phyloP scores from a whole-genome alignment of 768 basidiomycete species.

The Agrocybe pediades region DNA sequence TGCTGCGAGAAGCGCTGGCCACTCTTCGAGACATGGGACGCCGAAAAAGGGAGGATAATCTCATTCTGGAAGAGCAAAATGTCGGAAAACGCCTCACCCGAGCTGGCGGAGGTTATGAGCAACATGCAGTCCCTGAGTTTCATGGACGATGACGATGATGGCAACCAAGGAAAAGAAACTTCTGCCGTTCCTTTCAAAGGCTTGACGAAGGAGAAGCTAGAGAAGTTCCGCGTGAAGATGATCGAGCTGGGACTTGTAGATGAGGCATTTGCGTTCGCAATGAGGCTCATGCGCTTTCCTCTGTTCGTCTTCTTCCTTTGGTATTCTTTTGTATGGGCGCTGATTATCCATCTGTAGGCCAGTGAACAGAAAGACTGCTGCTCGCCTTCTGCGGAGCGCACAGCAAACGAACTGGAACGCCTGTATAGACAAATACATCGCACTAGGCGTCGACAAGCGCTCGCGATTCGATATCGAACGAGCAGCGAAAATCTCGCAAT shows the following conservation, averaged over 20 bases:
- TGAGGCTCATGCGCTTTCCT: neutral
- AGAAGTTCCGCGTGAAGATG: neutral
- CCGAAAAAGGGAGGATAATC: neutral
- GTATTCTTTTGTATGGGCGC: neutral
- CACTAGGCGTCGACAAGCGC: neutral
- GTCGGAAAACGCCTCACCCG: neutral
- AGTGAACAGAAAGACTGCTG: neutral
- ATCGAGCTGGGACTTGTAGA: neutral
- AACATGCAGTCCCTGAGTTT: neutral
- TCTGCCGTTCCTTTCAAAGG: neutral
- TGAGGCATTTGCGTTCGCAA: conserved; percentile 2
- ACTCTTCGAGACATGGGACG: neutral
- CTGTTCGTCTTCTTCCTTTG: neutral
- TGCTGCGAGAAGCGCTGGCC: neutral
- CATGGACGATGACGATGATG: neutral
- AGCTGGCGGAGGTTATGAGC: neutral
- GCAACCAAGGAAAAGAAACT: neutral
- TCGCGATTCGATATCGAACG: neutral
- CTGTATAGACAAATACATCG: conserved; percentile 3
- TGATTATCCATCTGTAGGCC: neutral
- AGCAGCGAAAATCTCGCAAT: neutral
- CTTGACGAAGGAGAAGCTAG: neutral
- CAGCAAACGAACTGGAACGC: conserved; percentile 2
- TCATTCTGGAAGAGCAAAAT: neutral
- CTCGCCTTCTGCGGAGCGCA: neutral